Evolutionary conservation across 2,329 filamentous ascomycete species (phyloP).

Genomic region (Verticillium isaacii): DNA sequence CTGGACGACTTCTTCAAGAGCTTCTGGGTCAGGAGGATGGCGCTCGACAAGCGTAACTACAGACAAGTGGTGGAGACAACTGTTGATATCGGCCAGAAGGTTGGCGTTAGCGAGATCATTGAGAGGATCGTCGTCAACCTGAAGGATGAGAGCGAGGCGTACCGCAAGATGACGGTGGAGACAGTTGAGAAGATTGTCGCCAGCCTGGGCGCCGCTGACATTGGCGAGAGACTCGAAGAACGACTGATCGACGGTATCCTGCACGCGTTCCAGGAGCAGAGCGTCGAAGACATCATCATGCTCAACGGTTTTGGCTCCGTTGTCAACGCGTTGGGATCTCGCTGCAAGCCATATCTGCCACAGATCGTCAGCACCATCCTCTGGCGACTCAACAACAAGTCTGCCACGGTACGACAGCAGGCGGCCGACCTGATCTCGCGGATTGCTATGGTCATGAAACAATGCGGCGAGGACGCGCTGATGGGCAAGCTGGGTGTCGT

Average conservation of each 20-base stretch:
- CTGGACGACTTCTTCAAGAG: conserved; percentile 97
- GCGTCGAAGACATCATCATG: conserved; percentile 91
- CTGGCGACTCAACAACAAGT: conserved; percentile 97
- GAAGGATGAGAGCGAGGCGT: conserved; percentile 96
- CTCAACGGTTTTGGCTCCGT: conserved; percentile 97
- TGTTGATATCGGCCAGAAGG: conserved; percentile 93
- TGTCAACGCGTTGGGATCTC: conserved; percentile 86
- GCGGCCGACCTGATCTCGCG: conserved; percentile 94
- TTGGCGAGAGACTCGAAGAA: conserved; percentile 88
- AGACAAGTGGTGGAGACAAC: conserved; percentile 97
- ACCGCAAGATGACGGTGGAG: conserved; percentile 98
- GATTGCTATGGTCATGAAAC: conserved; percentile 98
- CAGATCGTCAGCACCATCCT: conserved; percentile 97
- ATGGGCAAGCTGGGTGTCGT: conserved; percentile 95
- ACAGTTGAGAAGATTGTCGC: conserved; percentile 96
- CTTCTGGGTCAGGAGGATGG: conserved; percentile 98
- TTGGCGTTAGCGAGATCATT: conserved; percentile 93
- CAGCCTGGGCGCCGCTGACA: conserved; percentile 87
- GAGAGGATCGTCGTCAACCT: conserved; percentile 91
- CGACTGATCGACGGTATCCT: conserved; percentile 92
- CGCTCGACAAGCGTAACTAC: conserved; percentile 95
- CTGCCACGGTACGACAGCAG: conserved; percentile 91
- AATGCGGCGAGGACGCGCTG: conserved; percentile 91
- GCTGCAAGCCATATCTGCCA: conserved; percentile 93
- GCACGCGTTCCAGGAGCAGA: conserved; percentile 96